Evolutionary conservation across 176 grass and related monocot species (phyloP).

Genomic region (Raddia guianensis): DNA sequence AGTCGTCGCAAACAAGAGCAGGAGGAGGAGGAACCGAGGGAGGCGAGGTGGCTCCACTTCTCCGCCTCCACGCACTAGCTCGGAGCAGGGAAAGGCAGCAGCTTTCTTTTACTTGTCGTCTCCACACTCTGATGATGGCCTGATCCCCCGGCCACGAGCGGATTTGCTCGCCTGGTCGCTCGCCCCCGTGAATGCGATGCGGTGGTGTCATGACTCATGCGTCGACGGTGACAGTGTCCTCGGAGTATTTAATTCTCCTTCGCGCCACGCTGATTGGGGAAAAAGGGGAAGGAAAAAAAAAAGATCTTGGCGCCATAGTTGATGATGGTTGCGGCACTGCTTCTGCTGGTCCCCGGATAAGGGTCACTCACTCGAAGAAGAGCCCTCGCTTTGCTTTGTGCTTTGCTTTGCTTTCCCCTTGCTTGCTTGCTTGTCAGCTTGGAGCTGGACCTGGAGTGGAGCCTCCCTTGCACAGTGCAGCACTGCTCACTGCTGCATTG

Average conservation of each 20-base stretch:
- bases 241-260: constrained; percentile 15
- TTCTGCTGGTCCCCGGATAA: background rate
- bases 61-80: constrained; percentile 35
- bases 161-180: background rate
- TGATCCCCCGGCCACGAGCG: background rate
- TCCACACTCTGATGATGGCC: constrained; percentile 1
- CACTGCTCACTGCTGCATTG: background rate
- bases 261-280: background rate
- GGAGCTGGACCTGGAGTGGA: background rate
- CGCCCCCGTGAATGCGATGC: constrained; percentile 27
- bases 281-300: background rate
- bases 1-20: background rate
- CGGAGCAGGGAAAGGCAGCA: constrained; percentile 12
- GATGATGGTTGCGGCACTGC: background rate
- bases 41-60: constrained; percentile 26
- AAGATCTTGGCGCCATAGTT: background rate
- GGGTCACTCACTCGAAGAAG: background rate
- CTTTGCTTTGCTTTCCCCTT: background rate
- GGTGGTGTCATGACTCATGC: constrained; percentile 40
- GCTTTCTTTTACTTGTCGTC: constrained; percentile 21
- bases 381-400: background rate
- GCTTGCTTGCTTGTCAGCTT: background rate
- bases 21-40: background rate
- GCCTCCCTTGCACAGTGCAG: background rate
- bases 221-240: constrained; percentile 49